Percentiles rank a stretch among this genome's conserved stretches.
phyloP scores from a whole-genome alignment of 2,329 filamentous ascomycete genomes.

The Nectriaceae sp. region DNA sequence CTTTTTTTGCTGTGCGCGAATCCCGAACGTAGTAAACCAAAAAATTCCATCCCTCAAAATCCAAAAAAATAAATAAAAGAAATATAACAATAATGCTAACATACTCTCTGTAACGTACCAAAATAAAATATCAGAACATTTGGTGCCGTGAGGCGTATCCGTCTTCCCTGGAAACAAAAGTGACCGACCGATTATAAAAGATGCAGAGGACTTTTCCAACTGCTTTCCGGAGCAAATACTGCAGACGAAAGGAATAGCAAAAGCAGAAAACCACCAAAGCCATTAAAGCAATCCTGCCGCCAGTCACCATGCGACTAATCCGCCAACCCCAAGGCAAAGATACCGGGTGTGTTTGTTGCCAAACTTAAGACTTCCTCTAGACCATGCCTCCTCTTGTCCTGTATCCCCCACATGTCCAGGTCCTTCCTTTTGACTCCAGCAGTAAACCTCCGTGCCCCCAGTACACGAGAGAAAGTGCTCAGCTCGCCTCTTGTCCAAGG shows the following conservation, averaged over 20 bases:
- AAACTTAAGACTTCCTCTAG: constrained; percentile 33
- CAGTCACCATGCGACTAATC: constrained; percentile 6
- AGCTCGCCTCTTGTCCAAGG: no score
- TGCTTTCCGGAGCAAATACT: constrained; percentile 22
- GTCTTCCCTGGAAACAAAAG: constrained; percentile 36
- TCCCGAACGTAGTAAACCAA: no score
- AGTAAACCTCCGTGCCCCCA: no score
- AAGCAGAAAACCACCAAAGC: no score
- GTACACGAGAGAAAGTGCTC: no score
- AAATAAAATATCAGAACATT: constrained; percentile 14
- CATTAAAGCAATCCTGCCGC: no score
- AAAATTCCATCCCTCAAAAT: no score
- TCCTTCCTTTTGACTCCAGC: constrained; percentile 18
- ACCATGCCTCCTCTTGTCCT: constrained; percentile 19
- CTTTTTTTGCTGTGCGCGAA: no score
- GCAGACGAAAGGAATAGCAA: no score
- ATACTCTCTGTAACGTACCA: not conserved
- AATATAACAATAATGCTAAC: not conserved
- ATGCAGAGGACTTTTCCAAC: constrained; percentile 16
- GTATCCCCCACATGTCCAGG: constrained; percentile 19
- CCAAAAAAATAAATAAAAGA: no score
- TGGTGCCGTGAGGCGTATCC: constrained; percentile 42
- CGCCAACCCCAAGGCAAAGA: not conserved
- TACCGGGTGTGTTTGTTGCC: constrained; percentile 29
- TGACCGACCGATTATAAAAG: constrained; percentile 29